Conservation (phyloP, 352 stramenopile genomes). For the Globisporangium irregulare region DNA sequence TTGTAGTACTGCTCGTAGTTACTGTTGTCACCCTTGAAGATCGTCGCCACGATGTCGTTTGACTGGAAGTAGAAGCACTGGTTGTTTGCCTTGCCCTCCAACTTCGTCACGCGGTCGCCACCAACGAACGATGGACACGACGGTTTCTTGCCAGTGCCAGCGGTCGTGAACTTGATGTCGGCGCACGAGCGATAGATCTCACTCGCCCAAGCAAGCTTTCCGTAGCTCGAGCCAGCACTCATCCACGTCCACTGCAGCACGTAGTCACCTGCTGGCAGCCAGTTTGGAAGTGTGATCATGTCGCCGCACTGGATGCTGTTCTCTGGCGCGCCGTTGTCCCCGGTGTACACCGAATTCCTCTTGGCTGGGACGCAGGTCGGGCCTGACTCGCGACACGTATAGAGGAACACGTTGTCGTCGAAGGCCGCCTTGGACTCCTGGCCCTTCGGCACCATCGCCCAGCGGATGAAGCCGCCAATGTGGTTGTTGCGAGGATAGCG, state of each 20-base stretch:
- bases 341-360: conserved; percentile 14
- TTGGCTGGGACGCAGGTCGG: conserved; percentile 14
- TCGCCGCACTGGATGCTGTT: conserved; percentile 36
- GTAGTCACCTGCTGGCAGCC: conserved; percentile 45
- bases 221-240: conserved; percentile 40
- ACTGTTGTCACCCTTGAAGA: conserved; percentile 34
- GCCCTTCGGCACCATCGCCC: conserved; percentile 20
- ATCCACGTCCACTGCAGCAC: conserved; percentile 63
- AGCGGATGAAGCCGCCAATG: conserved; percentile 30
- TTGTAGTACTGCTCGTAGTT: conserved; percentile 39
- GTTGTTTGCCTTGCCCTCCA: conserved; percentile 23
- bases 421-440: conserved; percentile 19
- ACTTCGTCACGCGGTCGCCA: conserved; percentile 45
- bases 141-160: conserved; percentile 26
- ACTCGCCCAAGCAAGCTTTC: conserved; percentile 41
- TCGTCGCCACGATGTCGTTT: conserved; percentile 11
- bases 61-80: conserved; percentile 18
- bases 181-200: conserved; percentile 47
- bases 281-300: conserved; percentile 48
- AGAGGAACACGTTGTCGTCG: conserved; percentile 25
- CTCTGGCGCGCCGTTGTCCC: conserved; percentile 21
- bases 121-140: conserved; percentile 47
- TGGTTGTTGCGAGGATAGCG: conserved; percentile 33
- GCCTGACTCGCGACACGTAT: conserved; percentile 30
- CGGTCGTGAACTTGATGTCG: conserved; percentile 45